Evolutionary conservation across 2,329 filamentous ascomycete species (phyloP), one percentile per base, ranked within the genome.

Genomic region (Fusarium sp.): DNA sequence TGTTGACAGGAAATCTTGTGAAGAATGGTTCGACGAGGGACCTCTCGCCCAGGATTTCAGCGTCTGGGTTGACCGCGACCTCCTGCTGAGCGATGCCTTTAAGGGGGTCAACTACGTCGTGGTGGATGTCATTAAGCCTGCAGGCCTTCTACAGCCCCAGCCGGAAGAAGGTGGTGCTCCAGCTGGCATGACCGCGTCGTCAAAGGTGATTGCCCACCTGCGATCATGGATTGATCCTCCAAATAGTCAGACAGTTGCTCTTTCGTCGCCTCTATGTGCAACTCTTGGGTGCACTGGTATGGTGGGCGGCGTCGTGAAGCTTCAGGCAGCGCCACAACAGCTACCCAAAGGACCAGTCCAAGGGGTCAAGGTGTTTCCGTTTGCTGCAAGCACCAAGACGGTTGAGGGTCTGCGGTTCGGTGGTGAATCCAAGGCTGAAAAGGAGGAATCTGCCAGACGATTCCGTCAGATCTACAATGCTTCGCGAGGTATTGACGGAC

Each of bases 81-180:
- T 95, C 30, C 86, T 97, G 25, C 85, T 90, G 15, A 90, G 90
- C 7, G 93, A 92, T 76, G 90, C 92, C 12, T 88, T 98, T 54
- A 90, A 92, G 74, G 95, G 94, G 0, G 87, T 94, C 12, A 93
- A 89, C 59, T 98, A 92, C 86, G 95, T 93, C 1, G 88, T 89
- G 15, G 92, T 98, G n/a, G 92, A 94, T n/a, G 85, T 98, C n/a
- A 89, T 98, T 62, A 94, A 92, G 76, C 95, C 96, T 38, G 91
- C 92, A 15, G 94, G 93, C 4, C 84, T 98, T 27, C 91, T 95
- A 74, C 91, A 92, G 76, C 89, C 92, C 50, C 88, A 91, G 50
- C 86, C 89, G 57, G 93, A 96, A 74, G 91, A 91, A 65, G 92
- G 94, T 61, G 88, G 89, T 25, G 86, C 88, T 66, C 83, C 84